phyloP scores from a whole-genome alignment of 73 alveolate genomes.

The Tetrahymena thermophila region DNA sequence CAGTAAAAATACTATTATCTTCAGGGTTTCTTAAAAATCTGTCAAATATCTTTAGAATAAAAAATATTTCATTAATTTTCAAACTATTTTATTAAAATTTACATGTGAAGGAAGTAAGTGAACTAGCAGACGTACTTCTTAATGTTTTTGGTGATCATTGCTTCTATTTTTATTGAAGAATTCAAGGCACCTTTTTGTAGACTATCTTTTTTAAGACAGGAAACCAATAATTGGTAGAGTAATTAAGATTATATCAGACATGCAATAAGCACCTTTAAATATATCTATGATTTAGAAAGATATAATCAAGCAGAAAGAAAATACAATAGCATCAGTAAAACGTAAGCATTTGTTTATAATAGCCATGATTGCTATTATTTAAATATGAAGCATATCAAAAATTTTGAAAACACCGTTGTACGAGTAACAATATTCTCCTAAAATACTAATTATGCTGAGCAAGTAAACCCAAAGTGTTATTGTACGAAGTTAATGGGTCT shows the following conservation, averaged over 20 bases:
- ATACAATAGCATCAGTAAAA: neutral
- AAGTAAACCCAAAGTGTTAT: neutral
- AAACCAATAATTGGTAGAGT: neutral
- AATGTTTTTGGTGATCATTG: neutral
- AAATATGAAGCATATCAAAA: neutral
- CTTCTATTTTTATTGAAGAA: neutral
- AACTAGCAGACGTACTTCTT: neutral
- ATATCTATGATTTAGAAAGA: neutral
- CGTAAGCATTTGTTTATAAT: neutral
- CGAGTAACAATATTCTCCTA: neutral
- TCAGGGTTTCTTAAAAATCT: neutral
- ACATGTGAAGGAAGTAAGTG: neutral
- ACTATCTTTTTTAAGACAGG: neutral
- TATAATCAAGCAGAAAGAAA: neutral
- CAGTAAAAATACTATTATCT: conserved; percentile 48
- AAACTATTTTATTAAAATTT: neutral
- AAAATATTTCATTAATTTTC: neutral
- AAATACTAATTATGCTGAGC: neutral
- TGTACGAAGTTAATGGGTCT: neutral
- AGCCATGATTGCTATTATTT: neutral
- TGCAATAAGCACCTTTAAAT: neutral
- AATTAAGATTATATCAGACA: neutral
- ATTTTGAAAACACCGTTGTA: neutral
- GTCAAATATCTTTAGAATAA: neutral
- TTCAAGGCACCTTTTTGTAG: neutral